These are phyloP conservation scores for Streptanthus diversifolius DNA, from an alignment of 345 rosid genomes.

Conservation along the genomic window DNA sequence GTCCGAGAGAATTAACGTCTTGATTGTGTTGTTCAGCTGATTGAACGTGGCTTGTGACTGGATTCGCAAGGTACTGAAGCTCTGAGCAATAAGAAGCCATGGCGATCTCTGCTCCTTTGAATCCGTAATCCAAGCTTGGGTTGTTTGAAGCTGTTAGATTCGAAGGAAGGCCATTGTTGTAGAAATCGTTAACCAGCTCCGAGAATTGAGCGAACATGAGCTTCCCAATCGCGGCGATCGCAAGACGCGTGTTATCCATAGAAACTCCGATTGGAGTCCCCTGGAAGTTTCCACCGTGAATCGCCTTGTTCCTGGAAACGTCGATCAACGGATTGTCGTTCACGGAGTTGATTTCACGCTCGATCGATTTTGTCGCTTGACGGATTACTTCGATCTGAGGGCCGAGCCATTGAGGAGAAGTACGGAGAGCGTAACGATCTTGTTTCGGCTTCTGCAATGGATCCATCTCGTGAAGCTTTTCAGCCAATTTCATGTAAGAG, in stretches of 20 bases:
- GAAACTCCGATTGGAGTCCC: constrained; percentile 89
- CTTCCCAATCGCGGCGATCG: constrained; percentile 70
- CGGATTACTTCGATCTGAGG: constrained; percentile 75
- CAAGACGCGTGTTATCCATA: constrained; percentile 70
- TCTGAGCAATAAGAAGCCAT: constrained; percentile 84
- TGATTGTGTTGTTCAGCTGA: constrained; percentile 81
- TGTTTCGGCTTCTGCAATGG: constrained; percentile 71
- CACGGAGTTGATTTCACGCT: constrained; percentile 76
- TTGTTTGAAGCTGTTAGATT: constrained; percentile 58
- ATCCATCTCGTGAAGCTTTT: constrained; percentile 61
- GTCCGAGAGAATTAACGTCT: constrained; percentile 70
- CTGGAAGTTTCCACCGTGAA: constrained; percentile 83
- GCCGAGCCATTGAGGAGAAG: constrained; percentile 81
- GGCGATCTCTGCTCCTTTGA: constrained; percentile 82
- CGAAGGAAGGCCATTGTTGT: constrained; percentile 83
- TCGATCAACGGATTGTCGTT: constrained; percentile 78
- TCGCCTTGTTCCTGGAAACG: constrained; percentile 61
- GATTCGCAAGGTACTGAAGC: constrained; percentile 69
- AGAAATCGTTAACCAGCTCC: constrained; percentile 72
- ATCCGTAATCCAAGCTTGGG: constrained; percentile 75
- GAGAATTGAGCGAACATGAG: constrained; percentile 76
- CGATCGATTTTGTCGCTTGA: constrained; percentile 59
- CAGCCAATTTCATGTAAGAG: constrained; percentile 52
- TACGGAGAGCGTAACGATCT: constrained; percentile 71
- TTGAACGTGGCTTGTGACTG: constrained; percentile 73